Percentiles rank a stretch among this genome's conserved stretches.
Evolutionary conservation across 2,329 filamentous ascomycete genomes (phyloP).

Genomic region (Dichotomopilus funicola): DNA sequence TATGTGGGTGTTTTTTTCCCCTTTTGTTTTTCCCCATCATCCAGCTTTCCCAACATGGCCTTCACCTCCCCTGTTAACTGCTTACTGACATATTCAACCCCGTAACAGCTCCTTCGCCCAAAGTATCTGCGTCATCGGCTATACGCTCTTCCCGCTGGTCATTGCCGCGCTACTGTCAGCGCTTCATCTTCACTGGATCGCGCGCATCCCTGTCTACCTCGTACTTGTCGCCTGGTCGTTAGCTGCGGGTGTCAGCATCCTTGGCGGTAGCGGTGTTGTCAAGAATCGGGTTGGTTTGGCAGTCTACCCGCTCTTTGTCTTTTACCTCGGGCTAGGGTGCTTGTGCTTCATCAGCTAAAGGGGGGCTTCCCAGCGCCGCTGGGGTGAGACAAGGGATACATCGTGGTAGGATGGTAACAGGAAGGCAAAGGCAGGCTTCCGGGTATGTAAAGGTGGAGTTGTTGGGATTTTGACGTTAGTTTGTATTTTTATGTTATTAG

Average conservation of each 20-base stretch:
- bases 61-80: background rate
- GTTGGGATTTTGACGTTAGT: too few relatives aligned
- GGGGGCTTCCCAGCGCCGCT: background rate
- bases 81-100: constrained; percentile 25
- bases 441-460: too few relatives aligned
- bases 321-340: constrained; percentile 88
- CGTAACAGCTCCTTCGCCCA: constrained; percentile 82
- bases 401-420: too few relatives aligned
- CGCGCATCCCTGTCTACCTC: constrained; percentile 83
- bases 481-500: too few relatives aligned
- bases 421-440: too few relatives aligned
- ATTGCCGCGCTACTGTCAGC: constrained; percentile 87
- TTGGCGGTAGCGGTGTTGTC: constrained; percentile 90
- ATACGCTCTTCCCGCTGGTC: constrained; percentile 94
- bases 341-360: constrained; percentile 90
- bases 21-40: constrained; percentile 2
- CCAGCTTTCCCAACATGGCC: background rate
- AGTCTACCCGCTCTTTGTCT: constrained; percentile 90
- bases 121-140: constrained; percentile 95
- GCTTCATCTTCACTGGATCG: constrained; percentile 68
- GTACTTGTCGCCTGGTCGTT: constrained; percentile 87
- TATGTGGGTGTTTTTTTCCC: constrained; percentile 62
- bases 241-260: constrained; percentile 89
- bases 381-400: too few relatives aligned
- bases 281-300: constrained; percentile 91